Evolutionary conservation across 2,329 filamentous ascomycete genomes (phyloP), one percentile per base, ranked within the genome.

Genomic region (Talaromyces piceae): DNA sequence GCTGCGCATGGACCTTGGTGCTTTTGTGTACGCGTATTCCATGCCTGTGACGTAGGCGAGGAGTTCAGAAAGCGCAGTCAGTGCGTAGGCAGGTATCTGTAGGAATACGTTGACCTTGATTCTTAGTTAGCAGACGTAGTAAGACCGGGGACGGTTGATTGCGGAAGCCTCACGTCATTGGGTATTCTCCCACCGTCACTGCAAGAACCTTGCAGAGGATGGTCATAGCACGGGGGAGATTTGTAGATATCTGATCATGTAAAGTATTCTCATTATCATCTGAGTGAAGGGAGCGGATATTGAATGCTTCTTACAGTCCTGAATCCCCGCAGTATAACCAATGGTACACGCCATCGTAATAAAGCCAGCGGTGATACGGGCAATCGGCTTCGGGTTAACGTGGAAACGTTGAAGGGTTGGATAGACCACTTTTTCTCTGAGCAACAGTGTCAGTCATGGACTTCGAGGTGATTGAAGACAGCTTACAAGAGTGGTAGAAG

Each of bases 21-120:
- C 85, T 70, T 88, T 88, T 65, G 83, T 84, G 72, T 83, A 90
- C 33, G 87, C 87, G 57, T 88, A 88, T 64, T 89, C 86, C 56
- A 86, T 80, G 1, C 81, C 82, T 2, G 79, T 82, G 52, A 82
- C 74, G 9, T 73, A 77, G 1, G 77, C 75, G 56, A 81, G 75
- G 60, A 80, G 80, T 62, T 81, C 78, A 3, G 77, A 78, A 53
- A 80, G 72, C 54, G 74, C 79, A 51, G 78, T 73, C 2, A 82
- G 67, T 4, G 79, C 67, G 60, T 77, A 77, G 4, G 71, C 66
- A 2, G 74, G 60, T 13, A 73, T 63, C 56, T 79, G 76, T 0
- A 74, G 63, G 74, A 77, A 79, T 41, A 88, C 84, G 58, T 37
- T 39, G 25, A 26, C 46, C 46, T 27, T 26, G 23, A 16, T 1